Evolutionary conservation across 75 land plant genomes (phyloP).

Genomic region (Sequoia sempervirens): DNA sequence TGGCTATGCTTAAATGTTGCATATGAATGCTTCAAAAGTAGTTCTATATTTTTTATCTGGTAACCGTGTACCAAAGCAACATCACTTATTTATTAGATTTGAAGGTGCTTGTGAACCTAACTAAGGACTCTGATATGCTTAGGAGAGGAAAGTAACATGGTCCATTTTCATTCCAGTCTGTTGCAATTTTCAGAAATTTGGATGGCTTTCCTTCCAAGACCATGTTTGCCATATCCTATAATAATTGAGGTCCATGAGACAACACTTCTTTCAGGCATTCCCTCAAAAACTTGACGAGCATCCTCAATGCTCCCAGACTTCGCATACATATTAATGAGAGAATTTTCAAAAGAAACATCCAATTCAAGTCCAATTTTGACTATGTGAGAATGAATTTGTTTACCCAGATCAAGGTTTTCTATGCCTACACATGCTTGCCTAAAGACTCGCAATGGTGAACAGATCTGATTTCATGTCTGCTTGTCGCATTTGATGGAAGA

Average conservation of each 20-base stretch:
- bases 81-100: too few relatives aligned
- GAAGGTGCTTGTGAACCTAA: too few relatives aligned
- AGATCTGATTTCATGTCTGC: conserved; percentile 29
- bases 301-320: conserved; percentile 42
- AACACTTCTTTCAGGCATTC: conserved; percentile 12
- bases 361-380: conserved; percentile 38
- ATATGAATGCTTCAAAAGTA: too few relatives aligned
- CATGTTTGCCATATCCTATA: conserved; percentile 30
- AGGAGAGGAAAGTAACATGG: conserved; percentile 29
- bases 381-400: conserved; percentile 35
- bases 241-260: conserved; percentile 41
- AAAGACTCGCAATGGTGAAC: conserved; percentile 38
- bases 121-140: too few relatives aligned
- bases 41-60: too few relatives aligned
- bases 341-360: conserved; percentile 34
- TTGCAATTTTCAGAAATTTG: conserved; percentile 20
- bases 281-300: conserved; percentile 19
- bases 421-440: conserved; percentile 44
- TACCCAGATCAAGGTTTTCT: conserved; percentile 39
- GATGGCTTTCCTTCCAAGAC: conserved; percentile 25
- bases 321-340: conserved; percentile 65
- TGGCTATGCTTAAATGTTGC: too few relatives aligned
- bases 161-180: conserved; percentile 14
- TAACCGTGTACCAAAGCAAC: too few relatives aligned
- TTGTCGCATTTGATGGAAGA: conserved; percentile 28